These are phyloP conservation scores for Ogataea pini DNA, from an alignment of 805 yeast species.

Conservation along the genomic window DNA sequence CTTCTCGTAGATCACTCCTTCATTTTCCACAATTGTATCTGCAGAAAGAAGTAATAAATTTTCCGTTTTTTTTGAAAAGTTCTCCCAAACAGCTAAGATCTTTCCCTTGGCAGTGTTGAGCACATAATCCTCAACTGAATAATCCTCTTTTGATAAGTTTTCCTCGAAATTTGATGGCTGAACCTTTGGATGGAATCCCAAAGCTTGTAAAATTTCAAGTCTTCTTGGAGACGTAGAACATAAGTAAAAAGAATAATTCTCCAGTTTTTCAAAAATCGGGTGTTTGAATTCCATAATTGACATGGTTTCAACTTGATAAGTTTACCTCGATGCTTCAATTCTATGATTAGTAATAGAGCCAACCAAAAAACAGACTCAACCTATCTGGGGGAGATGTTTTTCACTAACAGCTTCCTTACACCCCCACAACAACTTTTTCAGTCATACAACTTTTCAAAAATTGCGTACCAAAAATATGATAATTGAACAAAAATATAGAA, in stretches of 20 bases:
- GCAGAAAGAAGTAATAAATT: conserved; percentile 54
- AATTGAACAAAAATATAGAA: conserved; percentile 5
- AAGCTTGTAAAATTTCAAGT: conserved; percentile 61
- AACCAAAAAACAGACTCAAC: too few species aligned
- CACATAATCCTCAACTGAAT: conserved; percentile 63
- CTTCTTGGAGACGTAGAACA: conserved; percentile 89
- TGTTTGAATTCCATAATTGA: conserved; percentile 26
- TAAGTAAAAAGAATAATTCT: conserved; percentile 46
- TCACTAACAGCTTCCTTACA: not conserved
- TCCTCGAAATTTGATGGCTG: conserved; percentile 75
- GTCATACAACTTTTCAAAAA: not conserved
- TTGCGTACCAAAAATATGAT: conserved; percentile 9
- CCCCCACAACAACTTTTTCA: conserved; percentile 2
- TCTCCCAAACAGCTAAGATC: conserved; percentile 58
- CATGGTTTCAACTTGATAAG: too few species aligned
- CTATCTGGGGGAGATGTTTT: conserved; percentile 1
- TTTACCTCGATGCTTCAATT: too few species aligned
- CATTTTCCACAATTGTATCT: conserved; percentile 72
- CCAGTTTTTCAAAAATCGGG: conserved; percentile 34
- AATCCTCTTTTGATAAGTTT: conserved; percentile 56
- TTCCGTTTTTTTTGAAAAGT: conserved; percentile 28
- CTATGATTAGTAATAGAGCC: too few species aligned
- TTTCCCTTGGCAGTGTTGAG: conserved; percentile 67
- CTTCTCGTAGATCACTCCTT: conserved; percentile 71
- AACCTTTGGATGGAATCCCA: conserved; percentile 52